Conservation (phyloP, 495 filamentous ascomycete genomes). For the Coniosporium apollinis region DNA sequence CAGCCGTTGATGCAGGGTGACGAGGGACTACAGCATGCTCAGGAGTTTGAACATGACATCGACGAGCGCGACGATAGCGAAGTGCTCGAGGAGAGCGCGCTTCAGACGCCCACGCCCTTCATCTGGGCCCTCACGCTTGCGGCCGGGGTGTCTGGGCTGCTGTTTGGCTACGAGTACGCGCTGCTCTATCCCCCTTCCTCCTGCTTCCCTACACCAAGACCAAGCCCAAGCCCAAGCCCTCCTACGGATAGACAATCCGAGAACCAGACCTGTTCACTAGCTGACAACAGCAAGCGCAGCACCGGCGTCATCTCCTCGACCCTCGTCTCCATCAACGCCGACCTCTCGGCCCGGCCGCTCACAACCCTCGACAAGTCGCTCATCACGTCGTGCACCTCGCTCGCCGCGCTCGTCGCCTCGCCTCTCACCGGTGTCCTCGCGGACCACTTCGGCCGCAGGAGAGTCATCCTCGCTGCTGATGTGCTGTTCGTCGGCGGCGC, state of each 20-base stretch:
- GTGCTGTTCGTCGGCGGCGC: slow-evolving; percentile 61
- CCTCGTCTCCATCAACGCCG: slow-evolving; percentile 57
- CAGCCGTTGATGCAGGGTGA: too few species aligned
- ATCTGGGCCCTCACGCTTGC: slow-evolving; percentile 65
- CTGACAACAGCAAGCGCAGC: slow-evolving; percentile 31
- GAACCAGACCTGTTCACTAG: slow-evolving; percentile 1
- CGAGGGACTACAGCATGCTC: too few species aligned
- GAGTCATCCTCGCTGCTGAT: slow-evolving; percentile 66
- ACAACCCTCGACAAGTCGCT: slow-evolving; percentile 66
- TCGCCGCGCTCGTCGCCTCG: slow-evolving; percentile 64
- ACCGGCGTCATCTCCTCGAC: slow-evolving; percentile 87
- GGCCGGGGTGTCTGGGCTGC: slow-evolving; percentile 67
- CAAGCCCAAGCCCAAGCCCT: too few species aligned
- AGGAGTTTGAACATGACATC: not conserved
- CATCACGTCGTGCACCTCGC: slow-evolving; percentile 65
- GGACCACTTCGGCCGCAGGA: slow-evolving; percentile 56
- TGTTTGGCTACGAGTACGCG: slow-evolving; percentile 68
- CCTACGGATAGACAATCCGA: too few species aligned
- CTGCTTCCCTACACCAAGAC: too few species aligned
- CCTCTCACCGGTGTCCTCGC: slow-evolving; percentile 61
- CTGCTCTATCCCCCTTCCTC: not conserved
- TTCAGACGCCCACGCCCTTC: slow-evolving; percentile 18
- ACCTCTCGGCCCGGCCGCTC: slow-evolving; percentile 50
- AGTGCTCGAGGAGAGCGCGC: not conserved
- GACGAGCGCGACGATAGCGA: not conserved